Base-by-base conservation (phyloP, 768 basidiomycete genomes). In the Fibroporia radiculosa region DNA sequence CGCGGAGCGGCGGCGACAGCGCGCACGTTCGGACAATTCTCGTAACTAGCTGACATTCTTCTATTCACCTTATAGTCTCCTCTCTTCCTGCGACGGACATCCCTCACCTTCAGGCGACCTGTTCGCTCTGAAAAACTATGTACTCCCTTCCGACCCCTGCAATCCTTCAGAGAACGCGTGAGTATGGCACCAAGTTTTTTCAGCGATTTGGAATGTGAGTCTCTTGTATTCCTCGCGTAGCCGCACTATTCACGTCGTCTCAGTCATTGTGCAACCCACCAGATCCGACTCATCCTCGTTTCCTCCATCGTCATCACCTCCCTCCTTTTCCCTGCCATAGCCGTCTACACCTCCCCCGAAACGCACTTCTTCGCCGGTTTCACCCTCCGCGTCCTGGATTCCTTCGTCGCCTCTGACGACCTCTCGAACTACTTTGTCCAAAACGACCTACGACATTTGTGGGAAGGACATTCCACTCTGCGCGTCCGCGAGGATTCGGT, bases 181-280 rank as follows among this genome's bases (percentile, higher is more conserved):
- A 61, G 3, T 49, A 65, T 24, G 71, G 72, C 16, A 63, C 66
- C 42, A 62, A 68, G 31, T 77, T 78, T 55, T 80, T 88, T 61
- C 76, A 82, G 43, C 75, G 75, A 40, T 88, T 90, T 58, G 87
- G 87, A 66, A 69, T 90, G 87, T 89, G 65, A 59, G 87, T 78
- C 41, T n/a, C n/a, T n/a, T 31, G 8, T n/a, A 8, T 31, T n/a
- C 29, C 10, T 31, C n/a, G 29, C 29, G 29, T n/a, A 31, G 29
- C 18, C 14, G 23, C 27, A 12, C 44, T 45, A 31, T 31, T 31
- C 10, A 31, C 29, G 29, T 37, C 6, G 19, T 23, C 48, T 11
- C 55, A 92, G 89, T 47, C 89, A 92, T 59, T 91, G 89, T 56
- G 87, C 90, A 50, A 88, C 84, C 1, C 88, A 92, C 63, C 91